phyloP scores from a whole-genome alignment of 768 basidiomycete genomes.

The Kockovaella imperatae region DNA sequence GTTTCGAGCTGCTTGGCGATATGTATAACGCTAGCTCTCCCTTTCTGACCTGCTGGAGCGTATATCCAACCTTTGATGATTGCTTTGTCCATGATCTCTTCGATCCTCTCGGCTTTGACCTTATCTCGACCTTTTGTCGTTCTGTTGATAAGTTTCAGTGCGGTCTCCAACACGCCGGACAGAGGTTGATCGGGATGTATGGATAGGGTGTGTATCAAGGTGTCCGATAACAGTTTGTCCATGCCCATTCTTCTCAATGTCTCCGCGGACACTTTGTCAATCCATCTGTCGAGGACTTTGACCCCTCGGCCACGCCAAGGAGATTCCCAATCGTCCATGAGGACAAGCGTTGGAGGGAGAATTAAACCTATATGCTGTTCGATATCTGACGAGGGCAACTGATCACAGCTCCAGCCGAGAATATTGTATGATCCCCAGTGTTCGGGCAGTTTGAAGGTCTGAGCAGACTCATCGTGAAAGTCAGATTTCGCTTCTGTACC shows the following conservation, averaged over 20 bases:
- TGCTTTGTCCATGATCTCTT: constrained; percentile 36
- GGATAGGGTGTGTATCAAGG: constrained; percentile 37
- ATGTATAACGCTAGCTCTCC: constrained; percentile 19
- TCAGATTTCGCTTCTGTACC: constrained; percentile 24
- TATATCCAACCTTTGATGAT: constrained; percentile 41
- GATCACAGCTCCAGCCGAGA: constrained; percentile 14
- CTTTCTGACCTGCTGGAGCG: constrained; percentile 30
- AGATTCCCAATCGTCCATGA: constrained; percentile 44
- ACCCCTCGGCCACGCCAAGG: constrained; percentile 30
- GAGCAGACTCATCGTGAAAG: constrained; percentile 23
- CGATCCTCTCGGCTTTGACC: constrained; percentile 19
- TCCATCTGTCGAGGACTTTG: constrained; percentile 22
- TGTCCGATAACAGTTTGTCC: constrained; percentile 35
- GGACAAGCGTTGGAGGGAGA: constrained; percentile 38
- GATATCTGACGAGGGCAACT: constrained; percentile 7
- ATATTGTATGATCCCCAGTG: constrained; percentile 29
- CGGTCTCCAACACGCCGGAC: constrained; percentile 15
- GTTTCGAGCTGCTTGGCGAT: constrained; percentile 27
- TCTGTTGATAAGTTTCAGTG: constrained; percentile 16
- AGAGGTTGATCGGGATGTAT: constrained; percentile 34
- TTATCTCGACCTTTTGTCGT: constrained; percentile 6
- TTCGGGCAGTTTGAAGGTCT: constrained; percentile 19
- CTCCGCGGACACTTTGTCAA: constrained; percentile 16
- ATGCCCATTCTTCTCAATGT: constrained; percentile 40
- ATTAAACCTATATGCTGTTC: constrained; percentile 32